Evolutionary conservation across 2,329 filamentous ascomycete genomes (phyloP).

Genomic region (Amylocarpus encephaloides): DNA sequence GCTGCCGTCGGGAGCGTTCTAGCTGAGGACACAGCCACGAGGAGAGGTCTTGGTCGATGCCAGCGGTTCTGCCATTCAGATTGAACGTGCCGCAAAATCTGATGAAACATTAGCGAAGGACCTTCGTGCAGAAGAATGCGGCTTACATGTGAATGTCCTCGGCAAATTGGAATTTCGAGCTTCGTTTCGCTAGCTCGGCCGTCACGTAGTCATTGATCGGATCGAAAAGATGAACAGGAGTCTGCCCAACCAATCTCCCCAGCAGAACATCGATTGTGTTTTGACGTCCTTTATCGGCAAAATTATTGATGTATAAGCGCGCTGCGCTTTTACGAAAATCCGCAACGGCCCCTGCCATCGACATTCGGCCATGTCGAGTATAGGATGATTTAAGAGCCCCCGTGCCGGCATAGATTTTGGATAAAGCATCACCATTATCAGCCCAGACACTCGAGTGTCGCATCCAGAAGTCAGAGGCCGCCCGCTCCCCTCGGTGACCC

Average conservation of each 20-base stretch:
- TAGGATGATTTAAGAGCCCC: slow-evolving; percentile 94
- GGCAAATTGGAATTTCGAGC: slow-evolving; percentile 67
- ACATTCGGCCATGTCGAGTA: slow-evolving; percentile 93
- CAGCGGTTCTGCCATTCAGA: slow-evolving; percentile 78
- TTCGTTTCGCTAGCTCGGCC: slow-evolving; percentile 62
- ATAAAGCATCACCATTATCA: slow-evolving; percentile 90
- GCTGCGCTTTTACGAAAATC: slow-evolving; percentile 93
- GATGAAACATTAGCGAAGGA: not conserved
- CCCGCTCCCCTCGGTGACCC: slow-evolving; percentile 60
- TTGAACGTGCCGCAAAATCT: slow-evolving; percentile 80
- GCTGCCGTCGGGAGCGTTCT: slow-evolving; percentile 52
- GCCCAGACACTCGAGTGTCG: slow-evolving; percentile 92
- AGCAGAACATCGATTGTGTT: slow-evolving; percentile 92
- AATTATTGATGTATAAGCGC: slow-evolving; percentile 94
- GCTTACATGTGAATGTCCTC: slow-evolving; percentile 62
- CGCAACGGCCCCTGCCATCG: slow-evolving; percentile 84
- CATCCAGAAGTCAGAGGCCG: slow-evolving; percentile 80
- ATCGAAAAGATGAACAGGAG: slow-evolving; percentile 80
- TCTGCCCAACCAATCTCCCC: slow-evolving; percentile 76
- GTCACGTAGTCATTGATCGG: slow-evolving; percentile 90
- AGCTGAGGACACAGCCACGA: slow-evolving; percentile 75
- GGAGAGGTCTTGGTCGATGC: slow-evolving; percentile 72
- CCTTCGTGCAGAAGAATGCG: not conserved
- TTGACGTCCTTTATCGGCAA: slow-evolving; percentile 86
- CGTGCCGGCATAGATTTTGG: slow-evolving; percentile 93